Base-by-base conservation (phyloP, 306 rosid genomes). In the Glycine tomentella region DNA sequence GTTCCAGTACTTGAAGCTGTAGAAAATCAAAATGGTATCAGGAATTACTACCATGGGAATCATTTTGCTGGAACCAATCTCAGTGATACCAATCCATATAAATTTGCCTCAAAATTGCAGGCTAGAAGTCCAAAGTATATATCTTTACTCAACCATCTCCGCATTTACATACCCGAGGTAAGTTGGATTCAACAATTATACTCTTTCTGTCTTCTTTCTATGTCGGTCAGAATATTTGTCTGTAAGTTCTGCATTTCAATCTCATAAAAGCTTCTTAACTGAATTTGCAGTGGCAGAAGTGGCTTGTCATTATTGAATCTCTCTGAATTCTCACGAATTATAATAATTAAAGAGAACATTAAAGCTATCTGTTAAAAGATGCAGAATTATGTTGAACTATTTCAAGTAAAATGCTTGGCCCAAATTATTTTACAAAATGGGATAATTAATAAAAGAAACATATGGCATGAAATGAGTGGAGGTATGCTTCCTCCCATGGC, bases 1-100 rank as follows among this genome's bases (percentile, higher is more conserved):
- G 93, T 96, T 83, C 99, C 99, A 10, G 98, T 96, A 42, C 97
- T 96, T 83, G 99, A 96, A 88, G 99, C 99, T 14, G 91, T 96
- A 84, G 97, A 93, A 85, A 92, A 89, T 81, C 98, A 96, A 51
- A 88, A 90, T 80, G 98, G 90, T 77, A 93, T 96, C 80, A 85
- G 93, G 82, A 85, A 84, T 82, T 96, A 96, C 91, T 96, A 96
- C 87, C 99, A 96, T 79, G 99, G 99, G 71, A 96, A 92, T 85
- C 94, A 92, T 86, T 16, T 87, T 77, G 75, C 85, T 0, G 92
- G 90, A 82, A 85, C 93, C 49, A 92, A 92, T 90, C 93, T 90
- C 66, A 91, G 86, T 82, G 90, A 88, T 84, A 92, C 87, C 72
- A 87, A 87, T 80, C 97, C 97, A 10, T 89, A 73, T 13, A 87